Evolutionary conservation across 805 yeast species (phyloP).

Genomic region (Metschnikowia cubensis): DNA sequence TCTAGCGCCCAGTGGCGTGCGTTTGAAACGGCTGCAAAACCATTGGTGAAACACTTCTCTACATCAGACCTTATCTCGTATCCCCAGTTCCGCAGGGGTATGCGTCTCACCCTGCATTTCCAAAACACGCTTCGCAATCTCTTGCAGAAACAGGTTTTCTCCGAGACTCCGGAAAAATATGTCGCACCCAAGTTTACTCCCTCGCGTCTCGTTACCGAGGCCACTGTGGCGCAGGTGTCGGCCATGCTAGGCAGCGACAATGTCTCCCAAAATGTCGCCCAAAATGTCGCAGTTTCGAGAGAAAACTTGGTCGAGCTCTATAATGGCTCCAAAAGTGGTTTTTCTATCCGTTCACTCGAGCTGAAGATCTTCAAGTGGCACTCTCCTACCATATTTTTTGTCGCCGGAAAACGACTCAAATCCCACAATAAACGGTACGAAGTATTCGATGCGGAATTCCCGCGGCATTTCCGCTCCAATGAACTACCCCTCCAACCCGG

Average conservation of each 20-base stretch:
- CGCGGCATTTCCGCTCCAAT: conserved; percentile 28
- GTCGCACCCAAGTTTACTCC: conserved; percentile 1
- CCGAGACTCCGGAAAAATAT: not conserved
- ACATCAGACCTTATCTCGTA: conserved; percentile 1
- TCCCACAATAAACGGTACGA: conserved; percentile 46
- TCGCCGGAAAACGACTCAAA: conserved; percentile 59
- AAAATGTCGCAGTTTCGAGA: conserved; percentile 36
- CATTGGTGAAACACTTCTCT: conserved; percentile 44
- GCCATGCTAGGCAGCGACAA: conserved; percentile 23
- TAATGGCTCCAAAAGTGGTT: conserved; percentile 73
- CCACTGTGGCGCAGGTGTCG: conserved; percentile 38
- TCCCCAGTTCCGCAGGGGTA: conserved; percentile 4
- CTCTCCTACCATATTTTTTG: conserved; percentile 72
- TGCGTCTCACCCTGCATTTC: conserved; percentile 4
- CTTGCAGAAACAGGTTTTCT: not conserved
- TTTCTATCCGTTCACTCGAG: conserved; percentile 83
- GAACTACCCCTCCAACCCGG: conserved; percentile 25
- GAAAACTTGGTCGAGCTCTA: conserved; percentile 58
- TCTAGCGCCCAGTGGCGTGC: conserved; percentile 30
- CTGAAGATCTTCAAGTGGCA: conserved; percentile 84
- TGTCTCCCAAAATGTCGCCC: conserved; percentile 3
- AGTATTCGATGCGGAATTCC: conserved; percentile 48
- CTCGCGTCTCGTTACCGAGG: conserved; percentile 39
- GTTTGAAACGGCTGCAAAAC: conserved; percentile 43
- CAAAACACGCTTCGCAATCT: not conserved